Evolutionary conservation across 140 eudicot genomes (phyloP).

Genomic region (Bidens hawaiensis): DNA sequence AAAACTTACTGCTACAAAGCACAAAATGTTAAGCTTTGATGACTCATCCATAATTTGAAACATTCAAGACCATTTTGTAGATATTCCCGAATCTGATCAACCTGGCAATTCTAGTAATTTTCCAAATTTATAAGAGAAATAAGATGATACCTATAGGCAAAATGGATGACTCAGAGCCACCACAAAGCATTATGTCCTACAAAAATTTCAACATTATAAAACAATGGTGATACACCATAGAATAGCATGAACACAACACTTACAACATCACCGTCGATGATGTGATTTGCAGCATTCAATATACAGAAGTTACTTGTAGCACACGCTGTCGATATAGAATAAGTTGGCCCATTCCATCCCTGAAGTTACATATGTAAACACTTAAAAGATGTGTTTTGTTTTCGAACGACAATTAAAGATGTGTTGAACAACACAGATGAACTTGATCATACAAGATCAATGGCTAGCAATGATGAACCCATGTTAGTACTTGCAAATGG

Average conservation of each 20-base stretch:
- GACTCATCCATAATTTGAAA: no score
- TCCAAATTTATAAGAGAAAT: neutral
- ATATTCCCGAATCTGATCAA: no score
- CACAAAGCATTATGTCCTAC: slow-evolving; percentile 96
- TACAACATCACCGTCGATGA: slow-evolving; percentile 57
- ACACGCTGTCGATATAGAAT: slow-evolving; percentile 66
- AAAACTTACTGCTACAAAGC: no score
- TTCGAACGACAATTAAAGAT: no score
- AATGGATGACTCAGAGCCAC: slow-evolving; percentile 88
- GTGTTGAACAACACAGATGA: neutral
- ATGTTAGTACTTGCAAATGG: slow-evolving; percentile 55
- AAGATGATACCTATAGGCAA: slow-evolving; percentile 66
- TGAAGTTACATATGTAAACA: slow-evolving; percentile 10
- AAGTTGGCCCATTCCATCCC: slow-evolving; percentile 77
- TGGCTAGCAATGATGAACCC: slow-evolving; percentile 70
- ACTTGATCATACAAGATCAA: slow-evolving; percentile 45
- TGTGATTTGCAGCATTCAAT: slow-evolving; percentile 58
- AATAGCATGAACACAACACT: slow-evolving; percentile 23
- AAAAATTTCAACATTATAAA: slow-evolving; percentile 18
- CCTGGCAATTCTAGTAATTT: no score
- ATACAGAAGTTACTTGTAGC: slow-evolving; percentile 55
- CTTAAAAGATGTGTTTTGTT: neutral
- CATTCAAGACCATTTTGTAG: no score
- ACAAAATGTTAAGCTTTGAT: no score
- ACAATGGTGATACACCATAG: neutral